Conservation (phyloP, 129 eudicot species). For the Rutidosis leptorrhynchoides region DNA sequence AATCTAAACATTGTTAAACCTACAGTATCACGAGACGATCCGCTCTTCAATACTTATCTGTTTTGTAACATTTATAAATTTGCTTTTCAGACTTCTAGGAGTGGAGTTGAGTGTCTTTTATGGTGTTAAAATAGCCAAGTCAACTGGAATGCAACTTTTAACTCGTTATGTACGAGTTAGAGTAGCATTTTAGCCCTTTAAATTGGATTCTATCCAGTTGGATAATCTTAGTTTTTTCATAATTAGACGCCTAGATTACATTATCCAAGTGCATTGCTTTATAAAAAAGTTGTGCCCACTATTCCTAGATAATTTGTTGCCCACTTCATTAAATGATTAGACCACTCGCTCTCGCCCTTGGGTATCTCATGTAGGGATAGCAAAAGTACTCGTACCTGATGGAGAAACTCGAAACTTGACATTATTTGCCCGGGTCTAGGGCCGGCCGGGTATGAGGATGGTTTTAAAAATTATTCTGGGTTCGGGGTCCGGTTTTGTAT, state of each 20-base stretch:
- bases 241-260: not conserved
- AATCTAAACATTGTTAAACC: constrained; percentile 8
- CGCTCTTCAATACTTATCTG: constrained; percentile 17
- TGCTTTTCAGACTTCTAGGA: constrained; percentile 2
- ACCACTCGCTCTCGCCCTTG: too few species aligned
- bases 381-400: too few species aligned
- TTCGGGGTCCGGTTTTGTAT: too few species aligned
- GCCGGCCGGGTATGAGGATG: too few species aligned
- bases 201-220: not conserved
- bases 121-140: not conserved
- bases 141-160: not conserved
- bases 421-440: too few species aligned
- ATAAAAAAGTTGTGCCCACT: too few species aligned
- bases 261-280: not conserved
- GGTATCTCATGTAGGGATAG: too few species aligned
- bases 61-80: constrained; percentile 33
- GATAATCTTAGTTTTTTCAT: not conserved
- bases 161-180: not conserved
- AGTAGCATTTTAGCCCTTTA: not conserved
- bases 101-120: constrained; percentile 13
- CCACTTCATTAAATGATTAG: too few species aligned
- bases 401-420: too few species aligned
- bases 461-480: too few species aligned
- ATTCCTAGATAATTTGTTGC: too few species aligned
- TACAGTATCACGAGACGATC: constrained; percentile 17